phyloP scores from a whole-genome alignment of 805 yeast species.

The Candida broadrunensis region DNA sequence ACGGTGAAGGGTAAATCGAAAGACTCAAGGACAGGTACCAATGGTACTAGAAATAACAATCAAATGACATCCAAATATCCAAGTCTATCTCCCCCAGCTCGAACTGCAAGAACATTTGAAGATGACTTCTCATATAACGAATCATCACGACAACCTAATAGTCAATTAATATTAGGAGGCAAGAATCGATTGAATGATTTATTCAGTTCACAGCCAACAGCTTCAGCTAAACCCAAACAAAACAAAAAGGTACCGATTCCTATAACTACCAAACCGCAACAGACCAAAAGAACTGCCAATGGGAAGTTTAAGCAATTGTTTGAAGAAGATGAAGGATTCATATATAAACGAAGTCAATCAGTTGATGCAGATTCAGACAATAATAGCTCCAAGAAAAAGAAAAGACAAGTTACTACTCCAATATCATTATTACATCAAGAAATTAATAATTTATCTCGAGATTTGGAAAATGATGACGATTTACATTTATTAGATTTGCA shows the following conservation, averaged over 20 bases:
- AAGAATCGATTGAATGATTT: slow-evolving; percentile 17
- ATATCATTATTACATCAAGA: slow-evolving; percentile 18
- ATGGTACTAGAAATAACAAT: too few relatives aligned
- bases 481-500: slow-evolving; percentile 9
- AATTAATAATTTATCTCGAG: slow-evolving; percentile 11
- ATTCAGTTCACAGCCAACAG: slow-evolving; percentile 7
- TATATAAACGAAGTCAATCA: slow-evolving; percentile 23
- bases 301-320: not conserved
- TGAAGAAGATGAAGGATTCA: slow-evolving; percentile 31
- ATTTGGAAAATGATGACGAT: slow-evolving; percentile 8
- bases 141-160: slow-evolving; percentile 7
- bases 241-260: not conserved
- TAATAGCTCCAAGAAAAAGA: slow-evolving; percentile 4
- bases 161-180: slow-evolving; percentile 9
- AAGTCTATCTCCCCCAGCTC: too few relatives aligned
- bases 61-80: too few relatives aligned
- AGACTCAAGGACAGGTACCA: too few relatives aligned
- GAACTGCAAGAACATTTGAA: not conserved
- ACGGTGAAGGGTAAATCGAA: too few relatives aligned
- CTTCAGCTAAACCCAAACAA: not conserved
- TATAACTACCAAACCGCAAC: not conserved
- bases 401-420: slow-evolving; percentile 20
- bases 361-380: not conserved
- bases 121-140: slow-evolving; percentile 1
- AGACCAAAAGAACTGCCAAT: not conserved